A percentile compares a stretch with the other conserved stretches of the same genome.
Conservation (phyloP, 2,329 filamentous ascomycete genomes). For the Diaporthe amygdali region DNA sequence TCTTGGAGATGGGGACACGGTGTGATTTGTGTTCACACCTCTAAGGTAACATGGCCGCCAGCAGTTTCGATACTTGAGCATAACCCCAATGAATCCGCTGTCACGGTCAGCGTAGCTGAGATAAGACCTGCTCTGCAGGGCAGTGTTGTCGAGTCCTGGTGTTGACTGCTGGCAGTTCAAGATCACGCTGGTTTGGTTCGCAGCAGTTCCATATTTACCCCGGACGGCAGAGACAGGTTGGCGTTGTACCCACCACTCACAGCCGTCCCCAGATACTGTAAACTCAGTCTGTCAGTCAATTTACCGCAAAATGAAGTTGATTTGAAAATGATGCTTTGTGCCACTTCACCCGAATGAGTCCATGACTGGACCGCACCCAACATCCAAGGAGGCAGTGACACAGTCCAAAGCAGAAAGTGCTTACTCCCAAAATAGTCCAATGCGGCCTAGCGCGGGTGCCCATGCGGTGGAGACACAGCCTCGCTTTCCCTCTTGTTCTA, state of each 20-base stretch:
- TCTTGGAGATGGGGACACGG: not conserved
- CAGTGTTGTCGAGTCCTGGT: not conserved
- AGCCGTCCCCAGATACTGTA: not conserved
- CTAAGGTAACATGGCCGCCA: no score
- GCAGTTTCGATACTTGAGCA: not conserved
- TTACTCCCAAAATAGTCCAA: not conserved
- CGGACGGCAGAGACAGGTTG: slow-evolving; percentile 2
- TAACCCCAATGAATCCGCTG: no score
- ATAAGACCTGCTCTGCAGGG: not conserved
- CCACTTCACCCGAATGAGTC: not conserved
- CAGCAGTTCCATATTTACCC: slow-evolving; percentile 5
- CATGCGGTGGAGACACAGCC: slow-evolving; percentile 10
- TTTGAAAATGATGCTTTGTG: not conserved
- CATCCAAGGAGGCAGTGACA: not conserved
- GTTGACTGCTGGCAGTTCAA: not conserved
- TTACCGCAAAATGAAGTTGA: no score
- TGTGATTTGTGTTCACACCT: not conserved
- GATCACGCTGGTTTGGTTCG: slow-evolving; percentile 7
- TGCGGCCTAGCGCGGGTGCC: not conserved
- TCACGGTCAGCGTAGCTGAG: not conserved
- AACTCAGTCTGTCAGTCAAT: not conserved
- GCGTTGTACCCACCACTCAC: not conserved
- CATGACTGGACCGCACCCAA: not conserved
- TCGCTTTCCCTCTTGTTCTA: not conserved
- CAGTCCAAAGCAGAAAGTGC: not conserved